phyloP scores from a whole-genome alignment of 768 basidiomycete species.

The Cyclocybe aegerita region DNA sequence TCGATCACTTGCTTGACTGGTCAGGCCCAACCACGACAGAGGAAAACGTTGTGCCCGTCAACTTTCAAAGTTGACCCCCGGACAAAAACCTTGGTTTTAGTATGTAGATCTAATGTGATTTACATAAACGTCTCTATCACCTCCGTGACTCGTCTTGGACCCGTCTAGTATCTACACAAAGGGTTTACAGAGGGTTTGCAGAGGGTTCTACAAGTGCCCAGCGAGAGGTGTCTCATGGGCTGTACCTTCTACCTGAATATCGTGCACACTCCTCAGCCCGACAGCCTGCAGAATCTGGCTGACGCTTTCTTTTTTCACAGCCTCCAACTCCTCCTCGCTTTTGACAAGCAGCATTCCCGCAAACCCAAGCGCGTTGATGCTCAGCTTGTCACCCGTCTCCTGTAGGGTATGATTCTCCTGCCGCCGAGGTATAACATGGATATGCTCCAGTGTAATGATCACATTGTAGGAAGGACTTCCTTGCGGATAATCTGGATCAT shows the following conservation, averaged over 20 bases:
- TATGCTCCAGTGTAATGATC: slow-evolving; percentile 76
- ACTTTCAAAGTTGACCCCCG: no score
- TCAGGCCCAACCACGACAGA: no score
- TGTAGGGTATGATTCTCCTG: slow-evolving; percentile 55
- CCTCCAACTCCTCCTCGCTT: slow-evolving; percentile 73
- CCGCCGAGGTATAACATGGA: slow-evolving; percentile 82
- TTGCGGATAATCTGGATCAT: slow-evolving; percentile 58
- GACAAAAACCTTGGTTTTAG: no score
- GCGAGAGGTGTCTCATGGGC: slow-evolving; percentile 16
- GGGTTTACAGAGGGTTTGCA: neutral
- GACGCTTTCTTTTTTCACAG: slow-evolving; percentile 62
- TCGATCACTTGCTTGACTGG: no score
- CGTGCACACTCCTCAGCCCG: slow-evolving; percentile 66
- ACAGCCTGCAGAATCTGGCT: slow-evolving; percentile 64
- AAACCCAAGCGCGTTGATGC: slow-evolving; percentile 86
- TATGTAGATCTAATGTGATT: no score
- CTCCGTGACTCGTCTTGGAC: no score
- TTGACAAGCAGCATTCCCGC: slow-evolving; percentile 89
- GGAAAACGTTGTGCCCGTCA: no score
- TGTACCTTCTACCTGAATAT: slow-evolving; percentile 56
- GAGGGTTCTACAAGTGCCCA: neutral
- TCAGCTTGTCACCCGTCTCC: slow-evolving; percentile 56
- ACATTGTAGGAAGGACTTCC: slow-evolving; percentile 82
- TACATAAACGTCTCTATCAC: no score
- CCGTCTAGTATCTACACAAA: no score